These are phyloP conservation scores for Naganishia albida DNA, from an alignment of 1,284 basidiomycete species.

Conservation along the genomic window DNA sequence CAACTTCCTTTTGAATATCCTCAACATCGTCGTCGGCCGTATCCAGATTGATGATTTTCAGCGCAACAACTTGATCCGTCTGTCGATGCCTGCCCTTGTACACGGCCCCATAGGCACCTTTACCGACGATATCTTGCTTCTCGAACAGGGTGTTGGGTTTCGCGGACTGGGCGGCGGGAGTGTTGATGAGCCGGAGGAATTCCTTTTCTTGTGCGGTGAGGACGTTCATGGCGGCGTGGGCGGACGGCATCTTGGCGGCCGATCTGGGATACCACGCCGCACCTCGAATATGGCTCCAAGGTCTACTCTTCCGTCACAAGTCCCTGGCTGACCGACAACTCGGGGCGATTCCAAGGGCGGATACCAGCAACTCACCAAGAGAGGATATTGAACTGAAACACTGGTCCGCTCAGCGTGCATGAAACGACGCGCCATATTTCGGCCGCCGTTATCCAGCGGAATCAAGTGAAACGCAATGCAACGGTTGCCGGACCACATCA, in stretches of 20 bases:
- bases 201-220: slow-evolving; percentile 22
- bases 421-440: too few species aligned
- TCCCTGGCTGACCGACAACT: too few species aligned
- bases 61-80: slow-evolving; percentile 82
- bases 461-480: too few species aligned
- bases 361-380: background rate
- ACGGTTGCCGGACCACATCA: too few species aligned
- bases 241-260: slow-evolving; percentile 5
- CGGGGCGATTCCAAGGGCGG: too few species aligned
- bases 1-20: slow-evolving; percentile 95
- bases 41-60: slow-evolving; percentile 98
- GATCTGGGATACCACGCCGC: too few species aligned
- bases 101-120: slow-evolving; percentile 94
- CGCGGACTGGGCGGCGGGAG: slow-evolving; percentile 11
- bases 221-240: slow-evolving; percentile 22
- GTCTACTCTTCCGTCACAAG: too few species aligned
- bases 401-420: too few species aligned
- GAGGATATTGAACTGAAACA: too few species aligned
- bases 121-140: slow-evolving; percentile 79
- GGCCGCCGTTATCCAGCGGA: too few species aligned
- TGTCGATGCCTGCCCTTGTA: slow-evolving; percentile 85
- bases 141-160: slow-evolving; percentile 30
- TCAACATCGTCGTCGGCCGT: slow-evolving; percentile 94
- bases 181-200: slow-evolving; percentile 27
- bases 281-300: background rate